phyloP scores from a whole-genome alignment of 352 stramenopile genomes.

The Globisporangium takayamanum region DNA sequence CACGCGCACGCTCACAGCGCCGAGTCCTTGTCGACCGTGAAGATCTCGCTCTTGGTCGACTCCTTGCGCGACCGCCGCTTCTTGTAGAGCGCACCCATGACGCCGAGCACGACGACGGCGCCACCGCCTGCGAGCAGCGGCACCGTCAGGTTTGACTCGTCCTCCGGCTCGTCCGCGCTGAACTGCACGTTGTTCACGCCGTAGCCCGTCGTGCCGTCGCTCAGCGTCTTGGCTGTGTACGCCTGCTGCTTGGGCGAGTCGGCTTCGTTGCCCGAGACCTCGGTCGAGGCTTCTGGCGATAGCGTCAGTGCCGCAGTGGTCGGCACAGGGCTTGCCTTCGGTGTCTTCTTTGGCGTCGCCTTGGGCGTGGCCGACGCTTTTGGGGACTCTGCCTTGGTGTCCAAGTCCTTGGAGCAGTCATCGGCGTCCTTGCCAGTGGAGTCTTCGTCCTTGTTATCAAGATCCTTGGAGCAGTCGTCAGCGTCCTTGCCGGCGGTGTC shows the following conservation, averaged over 20 bases:
- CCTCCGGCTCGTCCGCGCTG: conserved; percentile 17
- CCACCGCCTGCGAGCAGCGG: conserved; percentile 28
- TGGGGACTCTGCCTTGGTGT: conserved; percentile 19
- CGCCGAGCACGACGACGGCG: conserved; percentile 39
- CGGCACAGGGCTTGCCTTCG: conserved; percentile 11
- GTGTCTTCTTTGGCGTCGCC: neutral
- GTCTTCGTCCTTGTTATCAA: conserved; percentile 9
- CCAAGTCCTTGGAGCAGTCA: conserved; percentile 13
- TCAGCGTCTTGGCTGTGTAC: conserved; percentile 11
- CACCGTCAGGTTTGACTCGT: conserved; percentile 7
- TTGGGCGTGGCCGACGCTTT: neutral
- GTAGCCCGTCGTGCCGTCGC: conserved; percentile 19
- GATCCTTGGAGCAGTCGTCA: conserved; percentile 14
- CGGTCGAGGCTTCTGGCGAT: conserved; percentile 21
- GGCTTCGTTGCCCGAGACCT: conserved; percentile 23
- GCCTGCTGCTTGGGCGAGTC: conserved; percentile 20
- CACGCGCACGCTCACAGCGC: conserved; percentile 43
- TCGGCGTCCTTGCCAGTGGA: conserved; percentile 1
- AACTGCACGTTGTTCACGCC: conserved; percentile 32
- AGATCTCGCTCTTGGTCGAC: conserved; percentile 52
- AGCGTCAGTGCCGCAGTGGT: conserved; percentile 23
- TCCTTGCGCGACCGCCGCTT: conserved; percentile 53
- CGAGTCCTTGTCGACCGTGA: conserved; percentile 75
- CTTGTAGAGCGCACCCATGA: conserved; percentile 51
- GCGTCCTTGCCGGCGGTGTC: conserved; percentile 15